Conservation (phyloP, 2,329 filamentous ascomycete species). For the Fusarium sp. region DNA sequence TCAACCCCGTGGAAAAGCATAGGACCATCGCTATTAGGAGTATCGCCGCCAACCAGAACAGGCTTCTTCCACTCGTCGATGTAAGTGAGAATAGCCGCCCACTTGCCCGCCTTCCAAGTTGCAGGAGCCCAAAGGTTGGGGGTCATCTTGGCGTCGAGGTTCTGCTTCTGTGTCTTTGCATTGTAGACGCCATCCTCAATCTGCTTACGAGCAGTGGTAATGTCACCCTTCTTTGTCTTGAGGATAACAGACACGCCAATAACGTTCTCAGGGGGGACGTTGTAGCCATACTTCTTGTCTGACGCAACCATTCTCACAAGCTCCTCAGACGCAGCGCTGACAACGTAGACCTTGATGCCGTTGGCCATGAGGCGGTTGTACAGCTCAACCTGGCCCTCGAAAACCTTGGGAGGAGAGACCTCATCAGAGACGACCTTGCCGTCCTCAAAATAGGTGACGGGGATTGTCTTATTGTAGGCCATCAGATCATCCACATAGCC, state of each 20-base stretch:
- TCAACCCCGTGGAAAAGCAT: slow-evolving; percentile 62
- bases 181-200: slow-evolving; percentile 55
- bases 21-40: slow-evolving; percentile 58
- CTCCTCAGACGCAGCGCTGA: slow-evolving; percentile 60
- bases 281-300: slow-evolving; percentile 61
- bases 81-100: slow-evolving; percentile 58
- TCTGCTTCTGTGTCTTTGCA: slow-evolving; percentile 46
- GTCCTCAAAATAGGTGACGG: slow-evolving; percentile 54
- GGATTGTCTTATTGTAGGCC: slow-evolving; percentile 56
- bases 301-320: slow-evolving; percentile 61
- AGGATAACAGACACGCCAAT: slow-evolving; percentile 59
- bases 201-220: slow-evolving; percentile 57
- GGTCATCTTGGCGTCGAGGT: slow-evolving; percentile 57
- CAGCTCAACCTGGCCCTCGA: slow-evolving; percentile 58
- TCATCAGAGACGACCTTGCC: slow-evolving; percentile 49
- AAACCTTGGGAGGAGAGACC: slow-evolving; percentile 55
- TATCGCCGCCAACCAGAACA: slow-evolving; percentile 59
- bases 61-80: slow-evolving; percentile 60
- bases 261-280: slow-evolving; percentile 59
- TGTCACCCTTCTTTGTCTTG: slow-evolving; percentile 48
- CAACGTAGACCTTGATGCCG: slow-evolving; percentile 60
- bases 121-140: slow-evolving; percentile 60
- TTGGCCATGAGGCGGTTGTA: slow-evolving; percentile 59
- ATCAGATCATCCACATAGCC: slow-evolving; percentile 63
- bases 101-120: slow-evolving; percentile 61